These are phyloP conservation scores for Ogataea paraovalis DNA, from an alignment of 805 yeast genomes.

Conservation along the genomic window DNA sequence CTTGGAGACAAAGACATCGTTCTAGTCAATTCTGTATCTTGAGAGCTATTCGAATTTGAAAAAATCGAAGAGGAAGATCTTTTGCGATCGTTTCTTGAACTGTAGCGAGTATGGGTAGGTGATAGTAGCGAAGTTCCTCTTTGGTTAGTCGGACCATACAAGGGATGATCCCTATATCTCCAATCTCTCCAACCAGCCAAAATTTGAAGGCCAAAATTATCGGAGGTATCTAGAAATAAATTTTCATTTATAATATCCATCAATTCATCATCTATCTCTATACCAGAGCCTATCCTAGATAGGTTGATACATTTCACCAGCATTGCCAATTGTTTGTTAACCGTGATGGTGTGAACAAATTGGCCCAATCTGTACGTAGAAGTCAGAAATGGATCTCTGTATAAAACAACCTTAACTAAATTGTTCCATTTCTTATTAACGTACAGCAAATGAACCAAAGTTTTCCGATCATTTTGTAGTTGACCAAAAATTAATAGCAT, in stretches of 20 bases:
- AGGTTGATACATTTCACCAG: slow-evolving; percentile 57
- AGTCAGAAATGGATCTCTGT: slow-evolving; percentile 49
- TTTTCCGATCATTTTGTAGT: slow-evolving; percentile 33
- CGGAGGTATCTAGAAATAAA: slow-evolving; percentile 1
- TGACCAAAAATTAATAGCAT: slow-evolving; percentile 33
- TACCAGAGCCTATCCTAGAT: slow-evolving; percentile 44
- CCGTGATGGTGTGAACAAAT: slow-evolving; percentile 63
- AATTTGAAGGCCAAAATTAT: slow-evolving; percentile 27
- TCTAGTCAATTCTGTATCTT: slow-evolving; percentile 13
- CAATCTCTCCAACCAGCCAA: slow-evolving; percentile 91
- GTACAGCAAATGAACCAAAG: slow-evolving; percentile 44
- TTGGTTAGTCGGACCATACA: slow-evolving; percentile 36
- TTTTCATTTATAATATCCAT: slow-evolving; percentile 13
- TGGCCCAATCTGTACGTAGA: slow-evolving; percentile 81
- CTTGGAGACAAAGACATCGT: slow-evolving; percentile 18
- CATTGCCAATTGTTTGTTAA: slow-evolving; percentile 50
- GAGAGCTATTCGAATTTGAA: slow-evolving; percentile 14
- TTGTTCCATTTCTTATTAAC: slow-evolving; percentile 48
- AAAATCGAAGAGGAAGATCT: slow-evolving; percentile 10
- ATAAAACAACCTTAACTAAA: slow-evolving; percentile 52
- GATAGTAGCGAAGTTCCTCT: neutral
- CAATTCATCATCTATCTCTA: slow-evolving; percentile 22
- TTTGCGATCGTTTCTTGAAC: neutral
- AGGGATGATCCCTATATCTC: slow-evolving; percentile 72
- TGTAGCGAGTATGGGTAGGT: neutral